Conservation (phyloP, 1,284 basidiomycete genomes). For the Chiua sp. region DNA sequence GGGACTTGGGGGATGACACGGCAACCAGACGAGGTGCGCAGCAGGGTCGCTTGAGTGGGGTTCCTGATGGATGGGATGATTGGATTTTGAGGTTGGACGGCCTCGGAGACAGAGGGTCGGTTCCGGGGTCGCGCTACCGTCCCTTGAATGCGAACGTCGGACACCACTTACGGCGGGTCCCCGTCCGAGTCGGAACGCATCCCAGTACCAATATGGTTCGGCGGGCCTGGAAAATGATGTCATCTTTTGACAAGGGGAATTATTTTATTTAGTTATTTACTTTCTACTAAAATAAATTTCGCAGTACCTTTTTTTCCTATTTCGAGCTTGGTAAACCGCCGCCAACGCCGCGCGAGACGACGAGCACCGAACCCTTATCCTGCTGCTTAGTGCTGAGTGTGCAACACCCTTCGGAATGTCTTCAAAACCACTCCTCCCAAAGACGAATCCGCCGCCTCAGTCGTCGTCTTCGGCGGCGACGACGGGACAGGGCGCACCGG, state of each 20-base stretch:
- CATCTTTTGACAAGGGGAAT: slow-evolving; percentile 2
- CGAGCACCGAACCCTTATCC: slow-evolving; percentile 13
- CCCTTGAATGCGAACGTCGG: neutral
- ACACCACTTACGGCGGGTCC: too few relatives aligned
- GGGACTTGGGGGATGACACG: neutral
- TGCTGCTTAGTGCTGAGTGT: neutral
- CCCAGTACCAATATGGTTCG: neutral
- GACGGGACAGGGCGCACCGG: slow-evolving; percentile 1
- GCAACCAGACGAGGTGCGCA: neutral
- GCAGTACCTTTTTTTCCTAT: neutral
- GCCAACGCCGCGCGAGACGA: slow-evolving; percentile 14
- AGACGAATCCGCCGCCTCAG: slow-evolving; percentile 24
- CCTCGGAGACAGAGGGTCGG: too few relatives aligned
- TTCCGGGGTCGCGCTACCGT: neutral
- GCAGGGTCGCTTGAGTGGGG: neutral
- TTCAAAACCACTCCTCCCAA: slow-evolving; percentile 38
- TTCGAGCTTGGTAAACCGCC: slow-evolving; percentile 25
- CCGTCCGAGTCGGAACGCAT: neutral
- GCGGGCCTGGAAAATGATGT: slow-evolving; percentile 16
- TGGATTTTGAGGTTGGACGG: too few relatives aligned
- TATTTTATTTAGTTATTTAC: slow-evolving; percentile 15
- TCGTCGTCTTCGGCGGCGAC: slow-evolving; percentile 5
- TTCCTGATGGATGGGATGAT: neutral
- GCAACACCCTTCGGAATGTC: slow-evolving; percentile 23
- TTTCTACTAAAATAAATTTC: slow-evolving; percentile 4